phyloP scores from a whole-genome alignment of 768 basidiomycete species.

The Candolleomyces aberdarensis region DNA sequence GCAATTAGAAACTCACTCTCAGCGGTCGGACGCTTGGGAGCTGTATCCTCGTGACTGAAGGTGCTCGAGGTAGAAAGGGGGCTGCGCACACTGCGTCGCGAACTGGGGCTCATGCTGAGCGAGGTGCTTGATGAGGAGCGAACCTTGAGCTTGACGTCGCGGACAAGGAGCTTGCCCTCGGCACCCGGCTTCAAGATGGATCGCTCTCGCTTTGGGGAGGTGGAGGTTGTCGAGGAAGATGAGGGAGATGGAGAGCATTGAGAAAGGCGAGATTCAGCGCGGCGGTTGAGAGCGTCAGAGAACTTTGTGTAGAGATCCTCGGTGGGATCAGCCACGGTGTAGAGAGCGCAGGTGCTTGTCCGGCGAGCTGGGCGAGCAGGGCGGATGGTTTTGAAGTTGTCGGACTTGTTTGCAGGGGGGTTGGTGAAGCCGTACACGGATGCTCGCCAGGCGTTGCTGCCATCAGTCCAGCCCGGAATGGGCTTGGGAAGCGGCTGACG shows the following conservation, averaged over 20 bases:
- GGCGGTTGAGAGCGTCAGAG: conserved; percentile 45
- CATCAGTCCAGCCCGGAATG: conserved; percentile 68
- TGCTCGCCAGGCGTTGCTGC: conserved; percentile 61
- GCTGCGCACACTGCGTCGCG: conserved; percentile 25
- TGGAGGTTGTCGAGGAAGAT: conserved; percentile 26
- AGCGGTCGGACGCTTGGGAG: conserved; percentile 37
- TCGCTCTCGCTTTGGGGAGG: conserved; percentile 31
- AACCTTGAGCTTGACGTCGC: conserved; percentile 39
- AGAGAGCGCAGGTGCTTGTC: conserved; percentile 2
- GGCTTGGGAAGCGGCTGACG: conserved; percentile 31
- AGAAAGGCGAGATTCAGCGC: conserved; percentile 30
- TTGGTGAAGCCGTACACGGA: conserved; percentile 50
- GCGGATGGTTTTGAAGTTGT: conserved; percentile 34
- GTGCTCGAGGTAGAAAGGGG: conserved; percentile 29
- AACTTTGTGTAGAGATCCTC: conserved; percentile 48
- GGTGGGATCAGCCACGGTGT: conserved; percentile 26
- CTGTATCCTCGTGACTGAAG: conserved; percentile 22
- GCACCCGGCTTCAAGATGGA: conserved; percentile 56
- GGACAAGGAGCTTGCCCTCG: conserved; percentile 60
- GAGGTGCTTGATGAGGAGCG: conserved; percentile 34
- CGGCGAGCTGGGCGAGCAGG: conserved; percentile 22
- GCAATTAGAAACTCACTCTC: conserved; percentile 44
- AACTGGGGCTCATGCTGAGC: conserved; percentile 26
- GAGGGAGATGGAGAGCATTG: conserved; percentile 30
- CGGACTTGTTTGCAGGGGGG: conserved; percentile 36